These are phyloP conservation scores for Spinacia oleracea DNA, from an alignment of 179 eudicot species.

Conservation along the genomic window DNA sequence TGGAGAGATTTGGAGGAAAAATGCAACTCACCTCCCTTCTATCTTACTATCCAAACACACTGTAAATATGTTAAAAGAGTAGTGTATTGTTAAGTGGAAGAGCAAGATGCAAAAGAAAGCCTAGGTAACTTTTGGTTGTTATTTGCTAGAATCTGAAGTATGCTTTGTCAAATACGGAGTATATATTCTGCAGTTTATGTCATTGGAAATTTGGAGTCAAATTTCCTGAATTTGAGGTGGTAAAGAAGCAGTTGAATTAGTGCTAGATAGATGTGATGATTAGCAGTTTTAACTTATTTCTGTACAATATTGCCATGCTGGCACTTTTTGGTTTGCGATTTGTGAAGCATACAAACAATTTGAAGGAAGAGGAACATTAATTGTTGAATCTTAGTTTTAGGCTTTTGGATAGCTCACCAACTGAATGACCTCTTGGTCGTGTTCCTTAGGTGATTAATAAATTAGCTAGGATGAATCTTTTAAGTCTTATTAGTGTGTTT, in stretches of 20 bases:
- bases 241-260: not conserved
- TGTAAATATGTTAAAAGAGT: not conserved
- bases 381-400: not conserved
- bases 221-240: not conserved
- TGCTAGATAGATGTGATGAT: not conserved
- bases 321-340: not conserved
- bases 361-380: not conserved
- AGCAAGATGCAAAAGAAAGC: not conserved
- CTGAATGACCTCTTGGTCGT: not conserved
- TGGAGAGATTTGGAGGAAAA: too few species aligned
- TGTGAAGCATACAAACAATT: not conserved
- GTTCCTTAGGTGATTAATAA: not conserved
- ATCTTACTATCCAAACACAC: too few species aligned
- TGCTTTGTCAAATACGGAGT: not conserved
- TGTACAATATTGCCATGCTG: not conserved
- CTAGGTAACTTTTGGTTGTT: not conserved
- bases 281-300: not conserved
- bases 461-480: not conserved
- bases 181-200: not conserved
- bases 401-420: not conserved
- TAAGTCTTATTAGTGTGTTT: not conserved
- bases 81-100: not conserved
- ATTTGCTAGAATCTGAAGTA: not conserved
- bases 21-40: too few species aligned
- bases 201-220: not conserved